Conservation (phyloP, 768 basidiomycete genomes). For the Suillus paluster region DNA sequence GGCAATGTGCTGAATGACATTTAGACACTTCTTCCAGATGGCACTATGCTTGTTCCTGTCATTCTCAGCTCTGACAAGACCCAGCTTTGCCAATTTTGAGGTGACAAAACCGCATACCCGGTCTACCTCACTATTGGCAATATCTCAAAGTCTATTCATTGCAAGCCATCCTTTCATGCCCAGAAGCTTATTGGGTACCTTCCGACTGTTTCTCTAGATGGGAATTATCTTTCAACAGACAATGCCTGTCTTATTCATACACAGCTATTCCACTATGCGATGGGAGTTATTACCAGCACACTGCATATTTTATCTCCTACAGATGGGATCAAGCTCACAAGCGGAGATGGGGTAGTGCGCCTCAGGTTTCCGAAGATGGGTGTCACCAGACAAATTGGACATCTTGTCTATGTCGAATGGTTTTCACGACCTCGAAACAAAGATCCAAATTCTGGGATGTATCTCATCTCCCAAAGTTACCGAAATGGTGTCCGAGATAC, state of each 20-base stretch:
- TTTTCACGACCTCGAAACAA: neutral
- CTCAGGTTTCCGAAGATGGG: neutral
- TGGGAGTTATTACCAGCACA: neutral
- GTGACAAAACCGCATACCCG: conserved; percentile 30
- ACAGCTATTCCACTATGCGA: neutral
- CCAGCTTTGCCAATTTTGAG: conserved; percentile 20
- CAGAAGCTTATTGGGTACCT: conserved; percentile 31
- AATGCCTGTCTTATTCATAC: neutral
- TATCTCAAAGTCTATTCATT: conserved; percentile 22
- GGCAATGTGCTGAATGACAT: neutral
- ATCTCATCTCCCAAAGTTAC: neutral
- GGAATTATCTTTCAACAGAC: neutral
- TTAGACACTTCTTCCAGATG: conserved; percentile 11
- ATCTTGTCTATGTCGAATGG: neutral
- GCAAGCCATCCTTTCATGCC: conserved; percentile 16
- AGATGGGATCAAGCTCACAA: too few species aligned
- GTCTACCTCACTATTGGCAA: conserved; percentile 36
- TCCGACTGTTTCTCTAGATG: conserved; percentile 9
- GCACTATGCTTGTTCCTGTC: conserved; percentile 17
- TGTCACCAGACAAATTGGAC: neutral
- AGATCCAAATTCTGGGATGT: neutral
- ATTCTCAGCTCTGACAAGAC: conserved; percentile 23
- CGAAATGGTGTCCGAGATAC: too few species aligned
- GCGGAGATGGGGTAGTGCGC: too few species aligned
- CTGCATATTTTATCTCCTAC: too few species aligned